phyloP scores from a whole-genome alignment of 352 stramenopile genomes.

The Hyaloperonospora arabidopsidis region DNA sequence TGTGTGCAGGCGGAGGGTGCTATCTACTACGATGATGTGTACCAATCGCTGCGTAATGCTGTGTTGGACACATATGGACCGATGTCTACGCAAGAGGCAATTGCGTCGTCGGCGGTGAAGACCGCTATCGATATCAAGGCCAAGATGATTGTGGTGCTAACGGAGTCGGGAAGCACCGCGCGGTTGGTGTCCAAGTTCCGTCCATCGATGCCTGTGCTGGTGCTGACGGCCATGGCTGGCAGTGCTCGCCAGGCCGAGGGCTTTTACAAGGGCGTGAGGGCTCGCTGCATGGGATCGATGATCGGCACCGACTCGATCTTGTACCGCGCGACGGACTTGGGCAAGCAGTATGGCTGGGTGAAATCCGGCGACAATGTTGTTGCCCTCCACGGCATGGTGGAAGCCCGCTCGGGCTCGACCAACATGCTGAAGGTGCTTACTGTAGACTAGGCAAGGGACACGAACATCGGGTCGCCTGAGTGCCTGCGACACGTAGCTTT shows the following conservation, averaged over 20 bases:
- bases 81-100: constrained; percentile 84
- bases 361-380: constrained; percentile 84
- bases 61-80: constrained; percentile 44
- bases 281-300: constrained; percentile 63
- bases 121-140: constrained; percentile 93
- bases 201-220: constrained; percentile 44
- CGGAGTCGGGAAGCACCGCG: constrained; percentile 90
- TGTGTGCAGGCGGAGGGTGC: constrained; percentile 84
- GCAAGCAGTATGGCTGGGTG: constrained; percentile 79
- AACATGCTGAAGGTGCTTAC: constrained; percentile 83
- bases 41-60: constrained; percentile 59
- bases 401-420: constrained; percentile 77
- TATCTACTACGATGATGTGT: constrained; percentile 85
- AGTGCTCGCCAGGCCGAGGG: constrained; percentile 45
- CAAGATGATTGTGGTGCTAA: constrained; percentile 95
- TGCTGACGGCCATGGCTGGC: constrained; percentile 51
- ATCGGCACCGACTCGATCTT: constrained; percentile 86
- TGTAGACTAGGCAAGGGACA: not conserved
- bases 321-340: constrained; percentile 74
- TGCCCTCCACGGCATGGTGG: constrained; percentile 81
- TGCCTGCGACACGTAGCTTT: no score
- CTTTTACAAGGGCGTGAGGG: constrained; percentile 44
- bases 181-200: constrained; percentile 93
- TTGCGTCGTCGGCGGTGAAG: constrained; percentile 94
- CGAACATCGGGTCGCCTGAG: no score